Evolutionary conservation across 257 asterid species (phyloP).

Genomic region (Solanum pennellii): DNA sequence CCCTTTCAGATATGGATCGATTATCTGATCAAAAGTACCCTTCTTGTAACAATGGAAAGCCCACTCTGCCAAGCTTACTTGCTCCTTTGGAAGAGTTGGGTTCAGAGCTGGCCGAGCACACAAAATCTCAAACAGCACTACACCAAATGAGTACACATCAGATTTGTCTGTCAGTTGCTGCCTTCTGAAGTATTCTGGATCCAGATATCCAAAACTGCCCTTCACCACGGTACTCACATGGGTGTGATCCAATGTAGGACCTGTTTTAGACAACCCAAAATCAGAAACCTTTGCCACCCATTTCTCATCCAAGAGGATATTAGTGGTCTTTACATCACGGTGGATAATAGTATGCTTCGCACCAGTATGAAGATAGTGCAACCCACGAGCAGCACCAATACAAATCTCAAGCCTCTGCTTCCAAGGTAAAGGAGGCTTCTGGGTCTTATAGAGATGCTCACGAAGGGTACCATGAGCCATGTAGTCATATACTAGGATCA

Average conservation of each 20-base stretch:
- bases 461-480: background rate
- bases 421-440: background rate
- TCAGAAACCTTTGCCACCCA: background rate
- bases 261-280: background rate
- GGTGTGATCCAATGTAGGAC: background rate
- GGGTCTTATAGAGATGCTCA: background rate
- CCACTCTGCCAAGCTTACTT: background rate
- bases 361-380: background rate
- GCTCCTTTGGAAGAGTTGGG: background rate
- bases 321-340: background rate
- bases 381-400: background rate
- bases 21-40: background rate
- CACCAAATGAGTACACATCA: background rate
- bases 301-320: background rate
- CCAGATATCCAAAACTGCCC: background rate
- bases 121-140: background rate
- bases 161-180: background rate
- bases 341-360: background rate
- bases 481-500: background rate
- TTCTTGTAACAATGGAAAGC: background rate
- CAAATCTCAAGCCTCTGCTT: background rate
- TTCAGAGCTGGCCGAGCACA: background rate
- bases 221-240: background rate
- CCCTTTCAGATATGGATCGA: background rate
- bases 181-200: background rate